phyloP scores from a whole-genome alignment of 2,329 filamentous ascomycete species.

The Fusarium caatingaense region DNA sequence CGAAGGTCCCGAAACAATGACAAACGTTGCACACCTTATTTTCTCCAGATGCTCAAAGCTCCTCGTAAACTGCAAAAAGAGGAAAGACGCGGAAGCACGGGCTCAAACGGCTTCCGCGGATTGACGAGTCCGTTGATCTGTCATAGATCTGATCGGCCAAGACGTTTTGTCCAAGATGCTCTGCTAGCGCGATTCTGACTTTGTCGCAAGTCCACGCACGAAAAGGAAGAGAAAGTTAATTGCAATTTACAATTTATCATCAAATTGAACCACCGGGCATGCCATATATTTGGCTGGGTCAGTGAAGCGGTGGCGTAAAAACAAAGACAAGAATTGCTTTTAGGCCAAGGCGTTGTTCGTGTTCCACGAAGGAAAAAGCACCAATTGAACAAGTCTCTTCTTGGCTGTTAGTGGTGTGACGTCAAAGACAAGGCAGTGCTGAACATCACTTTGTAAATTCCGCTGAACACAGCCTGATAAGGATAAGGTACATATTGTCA shows the following conservation, averaged over 20 bases:
- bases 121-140: neutral
- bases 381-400: neutral
- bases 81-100: neutral
- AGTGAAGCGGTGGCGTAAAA: neutral
- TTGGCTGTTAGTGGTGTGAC: neutral
- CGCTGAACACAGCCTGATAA: fast-evolving
- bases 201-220: neutral
- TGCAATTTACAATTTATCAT: neutral
- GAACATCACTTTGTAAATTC: neutral
- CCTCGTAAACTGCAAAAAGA: neutral
- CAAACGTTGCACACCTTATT: neutral
- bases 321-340: neutral
- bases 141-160: neutral
- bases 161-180: neutral
- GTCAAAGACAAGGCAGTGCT: neutral
- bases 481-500: fast-evolving
- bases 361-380: neutral
- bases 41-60: neutral
- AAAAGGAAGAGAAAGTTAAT: neutral
- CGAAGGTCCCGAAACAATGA: neutral
- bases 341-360: neutral
- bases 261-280: neutral
- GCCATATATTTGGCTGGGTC: neutral
- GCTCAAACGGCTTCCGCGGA: neutral
- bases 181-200: neutral